Conservation (phyloP, 371 early-diverging fungal genomes). For the Saksenaea oblongispora region DNA sequence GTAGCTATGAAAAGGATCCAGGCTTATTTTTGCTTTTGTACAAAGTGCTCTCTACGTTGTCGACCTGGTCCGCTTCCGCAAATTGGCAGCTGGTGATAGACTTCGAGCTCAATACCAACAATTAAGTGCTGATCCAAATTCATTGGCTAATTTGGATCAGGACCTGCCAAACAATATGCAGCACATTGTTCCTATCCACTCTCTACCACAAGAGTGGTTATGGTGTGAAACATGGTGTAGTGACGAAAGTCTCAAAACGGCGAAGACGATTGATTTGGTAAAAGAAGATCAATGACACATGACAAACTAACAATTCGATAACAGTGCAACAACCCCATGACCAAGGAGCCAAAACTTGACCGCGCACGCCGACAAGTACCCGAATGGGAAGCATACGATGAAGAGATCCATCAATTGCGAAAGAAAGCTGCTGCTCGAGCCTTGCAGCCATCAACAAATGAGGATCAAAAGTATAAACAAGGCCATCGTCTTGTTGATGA, state of each 20-base stretch:
- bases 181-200: constrained; percentile 86
- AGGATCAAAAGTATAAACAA: neutral
- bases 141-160: constrained; percentile 94
- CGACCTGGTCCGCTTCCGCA: constrained; percentile 89
- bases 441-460: neutral
- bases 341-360: constrained; percentile 95
- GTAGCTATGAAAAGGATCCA: neutral
- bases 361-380: constrained; percentile 89
- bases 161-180: constrained; percentile 97
- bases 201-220: constrained; percentile 94
- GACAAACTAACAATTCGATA: neutral
- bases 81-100: constrained; percentile 91
- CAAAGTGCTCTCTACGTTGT: constrained; percentile 89
- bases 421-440: constrained; percentile 13
- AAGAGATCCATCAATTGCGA: constrained; percentile 58
- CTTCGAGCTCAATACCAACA: constrained; percentile 92
- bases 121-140: constrained; percentile 84
- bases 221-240: constrained; percentile 99
- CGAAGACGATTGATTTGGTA: constrained; percentile 96
- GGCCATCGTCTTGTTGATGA: neutral
- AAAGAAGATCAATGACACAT: neutral
- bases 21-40: neutral
- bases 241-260: constrained; percentile 75
- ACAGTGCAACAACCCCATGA: constrained; percentile 95
- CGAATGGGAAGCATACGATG: constrained; percentile 87